Evolutionary conservation across 371 early-diverging fungal species (phyloP).

Genomic region (Saksenaea oblongispora): DNA sequence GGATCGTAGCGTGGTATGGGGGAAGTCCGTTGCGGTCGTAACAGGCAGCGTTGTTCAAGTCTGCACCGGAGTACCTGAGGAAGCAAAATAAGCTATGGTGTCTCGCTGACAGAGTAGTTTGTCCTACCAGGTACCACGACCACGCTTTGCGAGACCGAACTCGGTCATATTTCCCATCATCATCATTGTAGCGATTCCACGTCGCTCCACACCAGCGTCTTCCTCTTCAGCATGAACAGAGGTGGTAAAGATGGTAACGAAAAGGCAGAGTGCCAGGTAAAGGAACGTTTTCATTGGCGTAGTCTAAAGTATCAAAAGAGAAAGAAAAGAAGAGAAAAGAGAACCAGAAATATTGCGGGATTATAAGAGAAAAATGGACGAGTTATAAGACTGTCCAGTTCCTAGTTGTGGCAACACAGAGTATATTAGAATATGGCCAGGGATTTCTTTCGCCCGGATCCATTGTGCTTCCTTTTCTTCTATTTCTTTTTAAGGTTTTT

Average conservation of each 20-base stretch:
- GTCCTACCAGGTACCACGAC: conserved; percentile 47
- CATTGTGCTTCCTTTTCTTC: not conserved
- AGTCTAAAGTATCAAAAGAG: not conserved
- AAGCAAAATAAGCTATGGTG: conserved; percentile 4
- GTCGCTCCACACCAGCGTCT: conserved; percentile 19
- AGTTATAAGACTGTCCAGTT: conserved; percentile 3
- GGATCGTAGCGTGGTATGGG: conserved; percentile 34
- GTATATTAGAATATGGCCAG: conserved; percentile 1
- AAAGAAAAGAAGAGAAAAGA: conserved; percentile 6
- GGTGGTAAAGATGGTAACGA: conserved; percentile 9
- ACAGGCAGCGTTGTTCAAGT: conserved; percentile 54
- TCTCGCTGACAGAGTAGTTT: not conserved
- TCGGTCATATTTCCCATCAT: conserved; percentile 22
- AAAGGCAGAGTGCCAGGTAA: conserved; percentile 6
- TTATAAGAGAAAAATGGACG: conserved; percentile 8
- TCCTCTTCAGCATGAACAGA: conserved; percentile 2
- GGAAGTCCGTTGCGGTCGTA: conserved; percentile 50
- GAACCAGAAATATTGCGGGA: conserved; percentile 7
- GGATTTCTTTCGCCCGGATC: not conserved
- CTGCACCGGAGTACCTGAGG: conserved; percentile 46
- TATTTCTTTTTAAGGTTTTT: not conserved
- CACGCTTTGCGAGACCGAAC: conserved; percentile 30
- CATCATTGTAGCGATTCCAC: conserved; percentile 44
- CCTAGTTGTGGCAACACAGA: conserved; percentile 12
- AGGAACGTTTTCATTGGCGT: conserved; percentile 1